Percentiles rank a stretch among this genome's conserved stretches.
Evolutionary conservation across 345 rosid genomes (phyloP).

Genomic region (Nasturtium officinale): DNA sequence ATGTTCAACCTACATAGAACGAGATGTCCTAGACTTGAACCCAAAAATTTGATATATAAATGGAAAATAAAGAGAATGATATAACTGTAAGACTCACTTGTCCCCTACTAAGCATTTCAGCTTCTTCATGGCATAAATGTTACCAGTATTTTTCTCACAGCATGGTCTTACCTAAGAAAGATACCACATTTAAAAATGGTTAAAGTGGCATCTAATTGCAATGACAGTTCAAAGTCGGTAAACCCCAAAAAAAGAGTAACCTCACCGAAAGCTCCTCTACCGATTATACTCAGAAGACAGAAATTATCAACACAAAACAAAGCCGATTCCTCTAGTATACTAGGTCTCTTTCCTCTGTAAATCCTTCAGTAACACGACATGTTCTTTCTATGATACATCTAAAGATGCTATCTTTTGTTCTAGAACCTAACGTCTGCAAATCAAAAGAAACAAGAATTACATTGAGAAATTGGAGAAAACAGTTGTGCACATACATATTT

Average conservation of each 20-base stretch:
- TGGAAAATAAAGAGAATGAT: background rate
- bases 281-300: constrained; percentile 73
- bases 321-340: constrained; percentile 80
- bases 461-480: too few species aligned
- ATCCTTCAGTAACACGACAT: constrained; percentile 66
- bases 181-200: background rate
- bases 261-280: constrained; percentile 98
- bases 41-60: background rate
- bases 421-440: constrained; percentile 64
- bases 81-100: constrained; percentile 61
- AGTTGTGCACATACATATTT: too few species aligned
- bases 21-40: background rate
- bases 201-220: background rate
- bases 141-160: constrained; percentile 77
- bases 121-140: constrained; percentile 93
- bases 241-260: constrained; percentile 46
- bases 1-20: constrained; percentile 70
- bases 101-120: constrained; percentile 95
- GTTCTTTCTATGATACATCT: constrained; percentile 73
- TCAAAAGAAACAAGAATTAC: background rate
- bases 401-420: constrained; percentile 76
- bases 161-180: constrained; percentile 77
- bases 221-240: background rate
- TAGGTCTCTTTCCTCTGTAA: constrained; percentile 86
- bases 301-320: constrained; percentile 88